These are phyloP conservation scores for Salix dunnii DNA, from an alignment of 345 rosid species.

Conservation along the genomic window DNA sequence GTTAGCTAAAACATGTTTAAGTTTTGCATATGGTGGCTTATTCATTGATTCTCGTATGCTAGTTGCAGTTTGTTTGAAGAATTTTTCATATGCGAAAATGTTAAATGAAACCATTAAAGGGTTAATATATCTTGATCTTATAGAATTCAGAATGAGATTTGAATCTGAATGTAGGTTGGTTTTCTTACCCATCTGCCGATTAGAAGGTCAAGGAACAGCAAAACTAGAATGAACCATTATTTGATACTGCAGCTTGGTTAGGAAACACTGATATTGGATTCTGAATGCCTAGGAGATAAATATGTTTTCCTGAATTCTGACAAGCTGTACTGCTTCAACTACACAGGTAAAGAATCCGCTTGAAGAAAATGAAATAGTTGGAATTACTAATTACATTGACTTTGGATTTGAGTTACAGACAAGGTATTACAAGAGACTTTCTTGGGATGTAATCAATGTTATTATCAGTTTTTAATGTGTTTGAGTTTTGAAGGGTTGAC, in stretches of 20 bases:
- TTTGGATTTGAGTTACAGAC: constrained; percentile 83
- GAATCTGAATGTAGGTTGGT: background rate
- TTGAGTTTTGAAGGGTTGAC: constrained; percentile 47
- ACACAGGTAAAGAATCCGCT: constrained; percentile 83
- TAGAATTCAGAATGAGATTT: background rate
- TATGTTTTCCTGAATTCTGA: constrained; percentile 2
- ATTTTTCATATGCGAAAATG: background rate
- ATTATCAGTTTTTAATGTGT: constrained; percentile 16
- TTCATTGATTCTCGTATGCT: background rate
- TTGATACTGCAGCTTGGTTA: background rate
- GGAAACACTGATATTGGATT: background rate
- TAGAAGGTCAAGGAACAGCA: background rate
- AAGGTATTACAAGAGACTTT: constrained; percentile 42
- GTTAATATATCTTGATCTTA: background rate
- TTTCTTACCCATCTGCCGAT: background rate
- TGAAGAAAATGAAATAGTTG: constrained; percentile 72
- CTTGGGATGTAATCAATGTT: background rate
- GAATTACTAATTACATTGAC: constrained; percentile 93
- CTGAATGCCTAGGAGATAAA: background rate
- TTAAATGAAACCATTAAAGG: background rate
- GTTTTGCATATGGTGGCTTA: background rate
- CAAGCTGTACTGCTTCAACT: constrained; percentile 14
- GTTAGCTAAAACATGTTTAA: background rate
- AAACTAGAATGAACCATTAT: background rate
- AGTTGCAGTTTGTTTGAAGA: background rate